A percentile compares a stretch with the other conserved stretches of the same genome.
phyloP scores from a whole-genome alignment of 1,284 basidiomycete genomes.

The Tylopilus sp. region DNA sequence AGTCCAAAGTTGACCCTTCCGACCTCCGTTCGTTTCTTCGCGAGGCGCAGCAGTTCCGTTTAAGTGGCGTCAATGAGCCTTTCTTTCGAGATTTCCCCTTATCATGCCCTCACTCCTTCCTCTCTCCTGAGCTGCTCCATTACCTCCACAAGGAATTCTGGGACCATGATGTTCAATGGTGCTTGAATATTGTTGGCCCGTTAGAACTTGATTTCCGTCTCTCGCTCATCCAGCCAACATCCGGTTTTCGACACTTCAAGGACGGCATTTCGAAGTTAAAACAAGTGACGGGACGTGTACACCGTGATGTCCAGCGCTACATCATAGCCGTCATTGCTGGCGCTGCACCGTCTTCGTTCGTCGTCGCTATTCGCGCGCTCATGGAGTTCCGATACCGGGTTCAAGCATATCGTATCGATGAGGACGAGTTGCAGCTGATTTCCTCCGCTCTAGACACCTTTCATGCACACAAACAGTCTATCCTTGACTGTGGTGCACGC shows the following conservation, averaged over 20 bases:
- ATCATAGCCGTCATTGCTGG: conserved; percentile 42
- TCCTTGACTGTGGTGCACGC: conserved; percentile 16
- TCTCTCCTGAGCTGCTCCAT: conserved; percentile 11
- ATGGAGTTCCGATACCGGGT: too few relatives aligned
- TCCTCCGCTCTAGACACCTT: conserved; percentile 1
- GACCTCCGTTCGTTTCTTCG: conserved; percentile 6
- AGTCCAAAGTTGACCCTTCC: background rate
- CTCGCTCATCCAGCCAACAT: conserved; percentile 6
- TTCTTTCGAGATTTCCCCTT: conserved; percentile 11
- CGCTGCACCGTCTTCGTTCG: conserved; percentile 27
- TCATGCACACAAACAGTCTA: conserved; percentile 15
- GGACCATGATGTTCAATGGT: conserved; percentile 17
- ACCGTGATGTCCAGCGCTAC: too few relatives aligned
- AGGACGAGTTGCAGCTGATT: conserved; percentile 8
- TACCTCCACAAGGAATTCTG: conserved; percentile 9
- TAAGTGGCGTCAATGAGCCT: conserved; percentile 11
- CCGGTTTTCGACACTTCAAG: conserved; percentile 10
- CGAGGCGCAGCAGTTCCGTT: background rate
- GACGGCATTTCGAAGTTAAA: conserved; percentile 11
- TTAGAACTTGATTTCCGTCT: conserved; percentile 8
- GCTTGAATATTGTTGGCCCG: background rate
- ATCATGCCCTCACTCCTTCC: conserved; percentile 9
- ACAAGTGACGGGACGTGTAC: conserved; percentile 3
- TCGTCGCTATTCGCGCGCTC: conserved; percentile 40
- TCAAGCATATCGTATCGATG: conserved; percentile 8